These are phyloP conservation scores for Naganishia randhawae DNA, from an alignment of 768 basidiomycete species.

Conservation along the genomic window DNA sequence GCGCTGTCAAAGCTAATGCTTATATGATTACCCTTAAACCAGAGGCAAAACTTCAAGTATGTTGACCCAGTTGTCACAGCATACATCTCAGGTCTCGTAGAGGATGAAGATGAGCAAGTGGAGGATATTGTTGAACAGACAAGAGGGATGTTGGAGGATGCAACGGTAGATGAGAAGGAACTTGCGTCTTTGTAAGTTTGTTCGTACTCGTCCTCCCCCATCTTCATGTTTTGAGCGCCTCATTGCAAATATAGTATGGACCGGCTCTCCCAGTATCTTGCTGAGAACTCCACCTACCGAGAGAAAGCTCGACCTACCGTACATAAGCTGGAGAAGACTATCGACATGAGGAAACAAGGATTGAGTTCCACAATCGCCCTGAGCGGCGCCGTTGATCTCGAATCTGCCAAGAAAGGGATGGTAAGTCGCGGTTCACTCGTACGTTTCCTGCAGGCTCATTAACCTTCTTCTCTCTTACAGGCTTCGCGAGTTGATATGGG, in stretches of 20 bases:
- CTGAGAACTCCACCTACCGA: slow-evolving; percentile 43
- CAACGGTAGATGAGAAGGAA: slow-evolving; percentile 34
- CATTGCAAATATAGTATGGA: slow-evolving; percentile 36
- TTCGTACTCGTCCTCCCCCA: neutral
- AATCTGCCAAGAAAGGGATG: slow-evolving; percentile 49
- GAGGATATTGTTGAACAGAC: slow-evolving; percentile 51
- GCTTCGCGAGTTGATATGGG: slow-evolving; percentile 51
- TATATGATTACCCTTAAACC: neutral
- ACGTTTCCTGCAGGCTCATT: neutral
- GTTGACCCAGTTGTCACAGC: slow-evolving; percentile 51
- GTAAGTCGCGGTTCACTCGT: neutral
- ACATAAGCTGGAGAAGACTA: slow-evolving; percentile 47
- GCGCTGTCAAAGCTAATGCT: neutral
- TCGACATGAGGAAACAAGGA: slow-evolving; percentile 49
- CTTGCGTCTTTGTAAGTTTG: slow-evolving; percentile 49
- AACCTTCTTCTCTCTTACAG: slow-evolving; percentile 7
- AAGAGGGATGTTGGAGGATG: slow-evolving; percentile 47
- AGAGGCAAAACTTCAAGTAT: slow-evolving; percentile 47
- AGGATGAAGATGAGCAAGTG: slow-evolving; percentile 52
- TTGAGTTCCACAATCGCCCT: slow-evolving; percentile 49
- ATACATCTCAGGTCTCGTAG: slow-evolving; percentile 51
- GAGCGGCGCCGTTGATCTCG: slow-evolving; percentile 50
- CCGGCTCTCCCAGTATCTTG: slow-evolving; percentile 47
- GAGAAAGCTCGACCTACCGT: slow-evolving; percentile 34
- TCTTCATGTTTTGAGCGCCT: slow-evolving; percentile 3